phyloP scores from a whole-genome alignment of 371 early-diverging fungal species.

The Furculomyces boomerangus region DNA sequence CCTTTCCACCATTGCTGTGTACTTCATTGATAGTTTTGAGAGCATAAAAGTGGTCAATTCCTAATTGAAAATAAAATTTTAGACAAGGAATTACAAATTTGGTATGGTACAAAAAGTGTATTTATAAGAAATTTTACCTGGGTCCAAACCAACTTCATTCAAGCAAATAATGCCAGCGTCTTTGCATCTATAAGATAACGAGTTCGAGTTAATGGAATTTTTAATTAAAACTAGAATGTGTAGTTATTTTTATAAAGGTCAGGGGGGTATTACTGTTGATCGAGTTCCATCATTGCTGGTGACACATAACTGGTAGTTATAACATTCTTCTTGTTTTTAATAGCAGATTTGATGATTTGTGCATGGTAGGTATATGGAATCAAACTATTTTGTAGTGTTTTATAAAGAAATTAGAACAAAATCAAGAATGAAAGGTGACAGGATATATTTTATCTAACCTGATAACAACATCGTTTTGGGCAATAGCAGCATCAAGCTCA shows the following conservation, averaged over 20 bases:
- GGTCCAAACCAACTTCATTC: conserved; percentile 96
- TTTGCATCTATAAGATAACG: conserved; percentile 26
- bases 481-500: conserved; percentile 70
- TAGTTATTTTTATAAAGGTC: neutral
- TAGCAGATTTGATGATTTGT: conserved; percentile 62
- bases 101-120: neutral
- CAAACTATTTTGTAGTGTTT: conserved; percentile 39
- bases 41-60: conserved; percentile 91
- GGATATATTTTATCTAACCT: conserved; percentile 28
- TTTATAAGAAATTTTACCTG: conserved; percentile 29
- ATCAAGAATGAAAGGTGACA: neutral
- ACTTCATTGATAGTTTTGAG: conserved; percentile 91
- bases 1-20: conserved; percentile 69
- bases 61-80: no score
- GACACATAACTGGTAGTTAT: conserved; percentile 94
- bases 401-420: neutral
- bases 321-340: conserved; percentile 73
- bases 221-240: no score
- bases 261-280: conserved; percentile 32
- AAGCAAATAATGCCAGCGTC: conserved; percentile 76
- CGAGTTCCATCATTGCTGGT: conserved; percentile 69
- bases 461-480: conserved; percentile 68
- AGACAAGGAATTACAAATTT: no score
- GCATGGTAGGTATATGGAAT: conserved; percentile 90
- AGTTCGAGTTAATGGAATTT: neutral